Evolutionary conservation across 345 rosid genomes (phyloP), one percentile per base, ranked within the genome.

Genomic region (Mangifera indica): DNA sequence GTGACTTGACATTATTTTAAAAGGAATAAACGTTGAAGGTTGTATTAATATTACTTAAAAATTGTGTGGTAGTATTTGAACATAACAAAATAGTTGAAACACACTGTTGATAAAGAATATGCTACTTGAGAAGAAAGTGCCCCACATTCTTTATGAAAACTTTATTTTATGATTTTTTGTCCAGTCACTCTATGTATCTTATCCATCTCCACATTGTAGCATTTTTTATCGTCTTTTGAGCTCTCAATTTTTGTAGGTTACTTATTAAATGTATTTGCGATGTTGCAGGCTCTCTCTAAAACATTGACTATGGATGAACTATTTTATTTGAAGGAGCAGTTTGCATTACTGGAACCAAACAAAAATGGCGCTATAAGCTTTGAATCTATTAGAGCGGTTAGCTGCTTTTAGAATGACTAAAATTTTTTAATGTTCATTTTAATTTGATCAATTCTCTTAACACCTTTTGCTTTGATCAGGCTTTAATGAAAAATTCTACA

Each of bases 281-380:
- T 77, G 56, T 72, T 78, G 75, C 91, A 95, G 99, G 97, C 98
- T 22, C 76, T 95, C 61, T 89, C 97, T 12, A 90, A 92, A 81
- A 95, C 98, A 48, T 83, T 95, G 84, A 85, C 93, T 2, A 87
- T 71, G 34, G 93, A 95, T 75, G 93, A 95, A 77, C 82, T 91
- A 26, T 89, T 81, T 79, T 92, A 90, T 81, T 81, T 94, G 80
- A 87, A 81, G 79, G 93, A 89, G 86, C 98, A 94, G 72, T 94
- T 89, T 86, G 87, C 92, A 24, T 72, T 90, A 60, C 72, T 94
- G 44, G 95, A 92, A 79, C 98, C 98, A 69, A 90, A 79, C 79
- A 92, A 89, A 80, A 84, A 81, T 62, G 95, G 98, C 72, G 82
- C 84, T 67, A 84, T 94, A 80, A 85, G 82, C 72, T 82, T 92